Percentiles rank a stretch among this genome's conserved stretches.
Evolutionary conservation across 1,139 yeast species (phyloP).

Genomic region (Candida labiduridarum): DNA sequence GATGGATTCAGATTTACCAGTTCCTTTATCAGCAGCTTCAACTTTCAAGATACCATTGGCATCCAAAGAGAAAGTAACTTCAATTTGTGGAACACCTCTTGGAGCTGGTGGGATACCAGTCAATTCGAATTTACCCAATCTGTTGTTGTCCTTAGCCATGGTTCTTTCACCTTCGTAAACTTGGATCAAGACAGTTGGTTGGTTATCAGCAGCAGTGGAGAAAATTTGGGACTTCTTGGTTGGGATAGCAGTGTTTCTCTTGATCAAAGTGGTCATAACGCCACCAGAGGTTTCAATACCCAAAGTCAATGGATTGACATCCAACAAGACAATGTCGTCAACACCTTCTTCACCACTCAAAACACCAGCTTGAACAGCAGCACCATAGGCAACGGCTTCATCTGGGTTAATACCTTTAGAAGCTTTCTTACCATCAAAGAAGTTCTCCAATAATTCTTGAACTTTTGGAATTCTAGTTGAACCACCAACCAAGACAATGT

Average conservation of each 20-base stretch:
- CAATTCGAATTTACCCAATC: slow-evolving; percentile 49
- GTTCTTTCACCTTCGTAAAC: slow-evolving; percentile 54
- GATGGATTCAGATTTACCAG: slow-evolving; percentile 82
- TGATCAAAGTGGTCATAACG: slow-evolving; percentile 50
- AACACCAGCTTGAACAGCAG: slow-evolving; percentile 87
- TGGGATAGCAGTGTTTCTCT: slow-evolving; percentile 52
- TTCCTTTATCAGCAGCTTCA: slow-evolving; percentile 49
- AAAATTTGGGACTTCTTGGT: slow-evolving; percentile 51
- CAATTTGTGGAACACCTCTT: slow-evolving; percentile 53
- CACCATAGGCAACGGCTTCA: slow-evolving; percentile 60
- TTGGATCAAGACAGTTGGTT: slow-evolving; percentile 50
- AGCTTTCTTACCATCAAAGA: slow-evolving; percentile 90
- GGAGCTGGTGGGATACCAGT: slow-evolving; percentile 53
- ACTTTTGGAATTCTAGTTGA: slow-evolving; percentile 98
- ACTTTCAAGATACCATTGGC: slow-evolving; percentile 53
- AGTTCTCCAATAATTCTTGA: slow-evolving; percentile 83
- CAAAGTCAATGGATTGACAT: slow-evolving; percentile 51
- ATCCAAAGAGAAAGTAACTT: slow-evolving; percentile 49
- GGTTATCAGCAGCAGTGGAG: slow-evolving; percentile 52
- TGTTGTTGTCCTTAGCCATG: slow-evolving; percentile 47
- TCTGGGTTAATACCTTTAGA: slow-evolving; percentile 97
- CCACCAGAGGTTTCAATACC: slow-evolving; percentile 55
- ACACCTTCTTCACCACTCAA: slow-evolving; percentile 71
- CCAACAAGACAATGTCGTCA: slow-evolving; percentile 51
- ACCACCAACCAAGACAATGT: slow-evolving; percentile 95